phyloP scores from a whole-genome alignment of 495 filamentous ascomycete species.

The Hypoxylon fragiforme region DNA sequence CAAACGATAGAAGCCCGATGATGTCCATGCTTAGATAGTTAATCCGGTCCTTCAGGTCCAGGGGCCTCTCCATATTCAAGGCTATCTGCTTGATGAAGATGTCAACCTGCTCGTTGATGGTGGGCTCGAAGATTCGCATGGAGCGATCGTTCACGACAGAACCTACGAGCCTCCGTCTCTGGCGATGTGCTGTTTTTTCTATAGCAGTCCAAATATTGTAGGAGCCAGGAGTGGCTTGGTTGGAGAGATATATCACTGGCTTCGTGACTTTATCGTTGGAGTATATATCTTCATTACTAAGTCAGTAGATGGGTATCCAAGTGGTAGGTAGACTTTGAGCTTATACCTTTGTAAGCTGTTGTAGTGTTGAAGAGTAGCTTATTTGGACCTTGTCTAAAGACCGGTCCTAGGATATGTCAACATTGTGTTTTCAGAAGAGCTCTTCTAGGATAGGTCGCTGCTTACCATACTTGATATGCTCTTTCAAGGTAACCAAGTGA shows the following conservation, averaged over 20 bases:
- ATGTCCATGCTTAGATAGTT: slow-evolving; percentile 13
- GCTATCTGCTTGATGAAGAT: slow-evolving; percentile 11
- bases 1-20: slow-evolving; percentile 15
- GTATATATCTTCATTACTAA: slow-evolving; percentile 10
- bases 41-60: slow-evolving; percentile 8
- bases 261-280: slow-evolving; percentile 9
- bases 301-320: neutral
- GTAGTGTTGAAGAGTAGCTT: slow-evolving; percentile 27
- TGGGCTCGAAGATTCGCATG: slow-evolving; percentile 26
- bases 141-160: slow-evolving; percentile 14
- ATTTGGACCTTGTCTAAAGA: slow-evolving; percentile 27
- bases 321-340: neutral
- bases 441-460: neutral
- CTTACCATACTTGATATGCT: slow-evolving; percentile 21
- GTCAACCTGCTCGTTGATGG: slow-evolving; percentile 14
- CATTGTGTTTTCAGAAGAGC: neutral
- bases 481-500: slow-evolving; percentile 8
- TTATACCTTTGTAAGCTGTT: slow-evolving; percentile 22
- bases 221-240: neutral
- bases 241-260: slow-evolving; percentile 2
- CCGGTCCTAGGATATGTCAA: slow-evolving; percentile 6
- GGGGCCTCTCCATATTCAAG: slow-evolving; percentile 11
- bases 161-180: slow-evolving; percentile 17
- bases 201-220: slow-evolving; percentile 8
- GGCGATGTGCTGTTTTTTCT: slow-evolving; percentile 8